These are phyloP conservation scores for Sphaerulina vaccinii DNA, from an alignment of 2,329 filamentous ascomycete genomes.

Conservation along the genomic window DNA sequence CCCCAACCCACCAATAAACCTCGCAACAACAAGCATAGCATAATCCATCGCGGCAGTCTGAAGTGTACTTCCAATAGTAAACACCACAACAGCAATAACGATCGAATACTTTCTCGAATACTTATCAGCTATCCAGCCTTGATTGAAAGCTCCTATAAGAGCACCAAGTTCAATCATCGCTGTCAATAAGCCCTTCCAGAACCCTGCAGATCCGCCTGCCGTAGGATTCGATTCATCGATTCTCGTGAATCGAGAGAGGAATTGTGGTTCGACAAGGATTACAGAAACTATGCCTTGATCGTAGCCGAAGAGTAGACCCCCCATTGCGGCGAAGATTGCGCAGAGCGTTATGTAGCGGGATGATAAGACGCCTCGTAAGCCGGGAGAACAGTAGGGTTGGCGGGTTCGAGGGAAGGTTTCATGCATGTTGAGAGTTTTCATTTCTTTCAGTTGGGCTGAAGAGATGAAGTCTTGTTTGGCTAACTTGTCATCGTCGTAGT, in stretches of 20 bases:
- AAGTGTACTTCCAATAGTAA: constrained; percentile 48
- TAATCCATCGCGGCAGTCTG: constrained; percentile 35
- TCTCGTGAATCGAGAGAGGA: constrained; percentile 41
- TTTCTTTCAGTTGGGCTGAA: constrained; percentile 1
- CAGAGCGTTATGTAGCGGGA: constrained; percentile 53
- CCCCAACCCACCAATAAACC: constrained; percentile 36
- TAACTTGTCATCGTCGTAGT: constrained; percentile 1
- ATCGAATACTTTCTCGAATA: constrained; percentile 48
- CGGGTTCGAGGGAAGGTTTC: background rate
- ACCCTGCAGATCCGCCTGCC: constrained; percentile 52
- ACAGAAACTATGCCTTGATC: constrained; percentile 43
- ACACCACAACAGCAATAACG: constrained; percentile 42
- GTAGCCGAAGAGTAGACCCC: constrained; percentile 43
- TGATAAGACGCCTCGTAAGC: constrained; percentile 47
- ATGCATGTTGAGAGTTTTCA: background rate
- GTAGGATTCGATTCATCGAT: constrained; percentile 37
- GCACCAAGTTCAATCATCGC: constrained; percentile 46
- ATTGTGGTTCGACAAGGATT: constrained; percentile 49
- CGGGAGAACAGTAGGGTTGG: constrained; percentile 32
- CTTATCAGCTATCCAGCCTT: constrained; percentile 42
- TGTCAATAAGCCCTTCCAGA: constrained; percentile 61
- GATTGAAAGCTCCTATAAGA: constrained; percentile 38
- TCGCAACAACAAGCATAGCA: constrained; percentile 34
- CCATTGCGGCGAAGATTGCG: constrained; percentile 49
- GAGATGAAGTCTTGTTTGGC: constrained; percentile 4